phyloP scores from a whole-genome alignment of 352 stramenopile species.

The Globisporangium barbulae region DNA sequence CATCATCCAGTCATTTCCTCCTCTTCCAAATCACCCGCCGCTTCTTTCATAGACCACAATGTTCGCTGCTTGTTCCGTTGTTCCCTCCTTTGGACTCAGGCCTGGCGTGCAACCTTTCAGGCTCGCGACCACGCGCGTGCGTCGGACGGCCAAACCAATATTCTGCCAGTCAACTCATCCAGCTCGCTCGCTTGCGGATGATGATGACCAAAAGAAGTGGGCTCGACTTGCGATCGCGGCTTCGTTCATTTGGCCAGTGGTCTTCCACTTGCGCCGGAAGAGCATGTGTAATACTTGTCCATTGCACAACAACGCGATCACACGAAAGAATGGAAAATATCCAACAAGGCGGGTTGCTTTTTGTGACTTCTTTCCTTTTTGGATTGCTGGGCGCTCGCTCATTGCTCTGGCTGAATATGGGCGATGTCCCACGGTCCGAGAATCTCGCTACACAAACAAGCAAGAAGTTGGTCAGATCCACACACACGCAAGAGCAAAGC shows the following conservation, averaged over 20 bases:
- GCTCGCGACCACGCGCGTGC: not conserved
- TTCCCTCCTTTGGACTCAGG: constrained; percentile 4
- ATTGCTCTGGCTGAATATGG: constrained; percentile 70
- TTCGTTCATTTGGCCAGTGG: too few relatives aligned
- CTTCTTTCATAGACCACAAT: not conserved
- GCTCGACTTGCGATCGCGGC: too few relatives aligned
- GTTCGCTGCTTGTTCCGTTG: not conserved
- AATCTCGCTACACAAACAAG: constrained; percentile 57
- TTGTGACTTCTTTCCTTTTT: constrained; percentile 9
- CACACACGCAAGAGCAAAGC: not conserved
- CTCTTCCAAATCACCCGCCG: not conserved
- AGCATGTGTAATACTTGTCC: not conserved
- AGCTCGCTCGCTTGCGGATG: too few relatives aligned
- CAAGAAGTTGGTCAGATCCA: not conserved
- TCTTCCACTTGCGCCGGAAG: too few relatives aligned
- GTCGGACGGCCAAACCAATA: not conserved
- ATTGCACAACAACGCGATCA: not conserved
- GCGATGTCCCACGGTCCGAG: constrained; percentile 91
- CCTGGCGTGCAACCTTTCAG: constrained; percentile 3
- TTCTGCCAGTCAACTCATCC: constrained; percentile 2
- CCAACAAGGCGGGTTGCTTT: not conserved
- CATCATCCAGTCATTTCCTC: not conserved
- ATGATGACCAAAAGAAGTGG: too few relatives aligned
- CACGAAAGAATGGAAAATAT: too few relatives aligned
- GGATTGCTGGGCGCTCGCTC: not conserved